phyloP scores from a whole-genome alignment of 495 filamentous ascomycete species.

The Penicillium chermesinum region DNA sequence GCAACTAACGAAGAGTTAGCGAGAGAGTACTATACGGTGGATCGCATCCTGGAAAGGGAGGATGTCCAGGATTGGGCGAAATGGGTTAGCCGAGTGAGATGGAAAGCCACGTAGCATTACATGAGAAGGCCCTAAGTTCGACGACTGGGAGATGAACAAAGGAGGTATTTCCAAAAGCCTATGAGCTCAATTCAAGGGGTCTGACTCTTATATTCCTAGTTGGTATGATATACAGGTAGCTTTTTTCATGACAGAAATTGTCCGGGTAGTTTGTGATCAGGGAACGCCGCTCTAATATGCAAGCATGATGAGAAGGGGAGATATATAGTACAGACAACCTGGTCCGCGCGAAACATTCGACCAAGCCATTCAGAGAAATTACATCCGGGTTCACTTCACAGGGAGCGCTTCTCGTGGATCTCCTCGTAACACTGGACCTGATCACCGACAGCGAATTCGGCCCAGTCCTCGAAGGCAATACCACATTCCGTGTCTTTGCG shows the following conservation, averaged over 20 bases:
- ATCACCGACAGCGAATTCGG: constrained; percentile 74
- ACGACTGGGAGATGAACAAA: too few species aligned
- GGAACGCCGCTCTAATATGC: too few species aligned
- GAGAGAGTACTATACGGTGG: constrained; percentile 66
- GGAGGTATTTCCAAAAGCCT: too few species aligned
- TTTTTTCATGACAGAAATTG: too few species aligned
- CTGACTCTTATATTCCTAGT: too few species aligned
- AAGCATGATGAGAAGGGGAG: too few species aligned
- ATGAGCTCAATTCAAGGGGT: too few species aligned
- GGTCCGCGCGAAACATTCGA: not conserved
- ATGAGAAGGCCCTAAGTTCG: constrained; percentile 6
- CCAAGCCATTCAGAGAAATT: not conserved
- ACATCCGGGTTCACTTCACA: constrained; percentile 19
- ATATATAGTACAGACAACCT: too few species aligned
- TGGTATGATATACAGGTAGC: too few species aligned
- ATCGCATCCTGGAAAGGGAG: constrained; percentile 61
- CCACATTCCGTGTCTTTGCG: constrained; percentile 91
- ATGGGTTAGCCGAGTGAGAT: constrained; percentile 62
- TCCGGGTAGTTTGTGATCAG: too few species aligned
- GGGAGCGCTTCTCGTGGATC: constrained; percentile 60
- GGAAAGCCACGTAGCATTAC: constrained; percentile 49
- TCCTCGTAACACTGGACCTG: constrained; percentile 83
- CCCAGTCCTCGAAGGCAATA: constrained; percentile 76
- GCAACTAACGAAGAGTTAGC: constrained; percentile 77
- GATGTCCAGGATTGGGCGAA: constrained; percentile 66